These are phyloP conservation scores for Penicillium ucsense DNA, from an alignment of 495 filamentous ascomycete genomes.

Conservation along the genomic window DNA sequence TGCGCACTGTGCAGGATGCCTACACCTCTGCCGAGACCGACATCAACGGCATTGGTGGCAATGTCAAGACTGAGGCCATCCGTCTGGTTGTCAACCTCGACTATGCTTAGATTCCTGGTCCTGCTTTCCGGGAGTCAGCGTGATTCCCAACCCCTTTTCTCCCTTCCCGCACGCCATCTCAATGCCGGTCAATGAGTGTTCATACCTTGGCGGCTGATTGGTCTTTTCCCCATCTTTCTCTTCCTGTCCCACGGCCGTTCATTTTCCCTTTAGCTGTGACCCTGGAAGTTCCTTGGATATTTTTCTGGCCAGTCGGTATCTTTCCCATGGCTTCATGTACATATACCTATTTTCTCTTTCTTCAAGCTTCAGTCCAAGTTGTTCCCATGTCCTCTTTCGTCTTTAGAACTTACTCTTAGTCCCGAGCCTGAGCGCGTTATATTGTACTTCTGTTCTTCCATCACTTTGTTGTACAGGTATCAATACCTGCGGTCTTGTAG, in stretches of 20 bases:
- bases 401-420: not conserved
- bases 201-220: constrained; percentile 5
- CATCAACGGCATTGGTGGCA: constrained; percentile 17
- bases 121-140: constrained; percentile 3
- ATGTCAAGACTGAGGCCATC: constrained; percentile 6
- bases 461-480: no score
- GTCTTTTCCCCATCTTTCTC: constrained; percentile 13
- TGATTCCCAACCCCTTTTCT: not conserved
- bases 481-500: no score
- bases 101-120: constrained; percentile 12
- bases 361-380: constrained; percentile 1
- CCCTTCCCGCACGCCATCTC: constrained; percentile 7
- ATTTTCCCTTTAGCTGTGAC: not conserved
- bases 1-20: constrained; percentile 21
- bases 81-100: constrained; percentile 28
- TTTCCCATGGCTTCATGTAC: constrained; percentile 7
- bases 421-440: no score
- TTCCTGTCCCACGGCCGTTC: not conserved
- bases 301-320: no score
- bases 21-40: constrained; percentile 23
- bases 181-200: no score
- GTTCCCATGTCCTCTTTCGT: not conserved
- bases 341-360: constrained; percentile 20
- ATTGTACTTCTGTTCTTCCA: no score
- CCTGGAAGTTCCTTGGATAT: not conserved